Conservation (phyloP, 305 asterid genomes). For the Fraxinus nigra region DNA sequence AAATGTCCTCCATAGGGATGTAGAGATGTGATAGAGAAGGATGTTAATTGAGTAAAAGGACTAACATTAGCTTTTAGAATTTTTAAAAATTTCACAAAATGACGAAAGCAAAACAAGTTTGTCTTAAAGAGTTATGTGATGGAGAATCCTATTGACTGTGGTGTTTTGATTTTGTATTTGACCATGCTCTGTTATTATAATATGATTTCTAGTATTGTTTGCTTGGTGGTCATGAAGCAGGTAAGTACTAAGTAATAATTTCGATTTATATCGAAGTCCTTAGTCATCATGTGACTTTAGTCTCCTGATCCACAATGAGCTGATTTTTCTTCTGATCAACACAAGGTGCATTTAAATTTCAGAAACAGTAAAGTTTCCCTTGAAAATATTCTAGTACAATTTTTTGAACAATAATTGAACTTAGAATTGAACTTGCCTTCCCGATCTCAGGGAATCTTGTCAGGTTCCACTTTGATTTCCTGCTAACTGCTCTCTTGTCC, state of each 20-base stretch:
- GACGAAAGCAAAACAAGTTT: neutral
- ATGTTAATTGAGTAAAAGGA: neutral
- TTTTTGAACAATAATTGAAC: neutral
- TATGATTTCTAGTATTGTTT: neutral
- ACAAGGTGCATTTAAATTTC: neutral
- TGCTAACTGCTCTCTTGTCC: neutral
- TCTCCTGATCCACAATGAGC: neutral
- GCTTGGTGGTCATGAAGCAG: neutral
- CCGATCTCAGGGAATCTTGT: neutral
- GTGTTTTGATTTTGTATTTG: neutral
- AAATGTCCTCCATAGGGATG: neutral
- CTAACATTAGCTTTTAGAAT: neutral
- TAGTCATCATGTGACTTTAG: neutral
- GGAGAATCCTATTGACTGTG: neutral
- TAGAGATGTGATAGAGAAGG: neutral
- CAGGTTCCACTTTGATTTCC: neutral
- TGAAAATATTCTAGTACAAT: neutral
- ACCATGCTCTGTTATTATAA: neutral
- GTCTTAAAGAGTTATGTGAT: neutral
- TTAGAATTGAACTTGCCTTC: neutral
- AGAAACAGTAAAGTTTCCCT: neutral
- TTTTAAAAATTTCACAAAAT: neutral
- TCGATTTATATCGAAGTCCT: neutral
- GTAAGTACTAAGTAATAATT: neutral
- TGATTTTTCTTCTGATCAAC: neutral